Evolutionary conservation across 805 yeast species (phyloP).

Genomic region (Lipomyces lipofer): DNA sequence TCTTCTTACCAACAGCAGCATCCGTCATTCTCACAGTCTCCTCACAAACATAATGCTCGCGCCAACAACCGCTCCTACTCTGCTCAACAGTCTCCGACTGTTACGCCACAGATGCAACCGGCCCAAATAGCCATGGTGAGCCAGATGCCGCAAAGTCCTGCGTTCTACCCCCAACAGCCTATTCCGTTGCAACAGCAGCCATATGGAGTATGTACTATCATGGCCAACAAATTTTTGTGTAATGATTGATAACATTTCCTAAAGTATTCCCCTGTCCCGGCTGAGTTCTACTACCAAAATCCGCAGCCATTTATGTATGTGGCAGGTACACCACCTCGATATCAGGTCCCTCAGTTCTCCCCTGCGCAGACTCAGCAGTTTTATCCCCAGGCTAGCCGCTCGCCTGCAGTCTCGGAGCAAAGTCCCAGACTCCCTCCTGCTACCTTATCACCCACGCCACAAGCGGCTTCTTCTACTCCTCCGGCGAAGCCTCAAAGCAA

Average conservation of each 20-base stretch:
- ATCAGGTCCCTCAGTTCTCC: no score
- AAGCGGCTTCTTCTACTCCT: conserved; percentile 4
- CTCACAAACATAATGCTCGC: conserved; percentile 23
- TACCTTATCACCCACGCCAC: conserved; percentile 10
- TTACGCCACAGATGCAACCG: conserved; percentile 24
- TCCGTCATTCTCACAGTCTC: conserved; percentile 4
- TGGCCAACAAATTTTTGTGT: no score
- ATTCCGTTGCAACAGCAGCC: not conserved
- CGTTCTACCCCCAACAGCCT: conserved; percentile 3
- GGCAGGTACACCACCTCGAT: no score
- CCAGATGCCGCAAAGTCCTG: not conserved
- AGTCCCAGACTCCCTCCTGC: conserved; percentile 18
- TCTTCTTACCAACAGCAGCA: conserved; percentile 12
- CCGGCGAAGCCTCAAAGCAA: conserved; percentile 20
- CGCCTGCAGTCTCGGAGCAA: conserved; percentile 15
- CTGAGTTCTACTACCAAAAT: no score
- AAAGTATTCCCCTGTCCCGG: no score
- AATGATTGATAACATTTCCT: no score
- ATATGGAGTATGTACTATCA: no score
- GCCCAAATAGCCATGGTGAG: conserved; percentile 18
- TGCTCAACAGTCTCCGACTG: conserved; percentile 24
- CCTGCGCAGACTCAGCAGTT: conserved; percentile 20
- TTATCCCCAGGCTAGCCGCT: conserved; percentile 9
- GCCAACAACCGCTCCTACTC: conserved; percentile 10
- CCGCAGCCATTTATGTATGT: no score